A percentile compares a stretch with the other conserved stretches of the same genome.
phyloP scores from a whole-genome alignment of 176 grass and related monocot species.

The Secale cereale region DNA sequence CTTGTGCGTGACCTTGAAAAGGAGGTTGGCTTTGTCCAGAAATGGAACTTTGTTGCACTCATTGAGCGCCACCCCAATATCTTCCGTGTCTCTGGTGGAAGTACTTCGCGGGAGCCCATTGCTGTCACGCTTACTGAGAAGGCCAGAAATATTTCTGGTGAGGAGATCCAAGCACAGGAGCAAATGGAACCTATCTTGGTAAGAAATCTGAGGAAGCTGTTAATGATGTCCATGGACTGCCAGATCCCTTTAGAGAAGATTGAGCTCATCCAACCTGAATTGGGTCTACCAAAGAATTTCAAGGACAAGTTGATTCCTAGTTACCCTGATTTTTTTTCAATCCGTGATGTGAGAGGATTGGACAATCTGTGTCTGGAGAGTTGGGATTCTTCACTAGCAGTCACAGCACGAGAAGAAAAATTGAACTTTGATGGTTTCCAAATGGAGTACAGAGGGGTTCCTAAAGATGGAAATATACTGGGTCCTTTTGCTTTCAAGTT shows the following conservation, averaged over 20 bases:
- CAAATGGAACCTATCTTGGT: slow-evolving; percentile 79
- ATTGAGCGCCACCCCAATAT: slow-evolving; percentile 65
- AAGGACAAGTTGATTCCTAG: slow-evolving; percentile 57
- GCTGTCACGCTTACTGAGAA: slow-evolving; percentile 75
- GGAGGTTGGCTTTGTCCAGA: slow-evolving; percentile 83
- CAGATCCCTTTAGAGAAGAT: slow-evolving; percentile 78
- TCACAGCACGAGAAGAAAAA: slow-evolving; percentile 64
- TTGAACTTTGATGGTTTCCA: slow-evolving; percentile 45
- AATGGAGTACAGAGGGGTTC: slow-evolving; percentile 45
- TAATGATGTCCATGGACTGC: slow-evolving; percentile 90
- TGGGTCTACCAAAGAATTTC: slow-evolving; percentile 60
- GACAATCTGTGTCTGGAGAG: slow-evolving; percentile 68
- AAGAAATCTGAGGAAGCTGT: slow-evolving; percentile 66
- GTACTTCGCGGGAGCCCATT: slow-evolving; percentile 40
- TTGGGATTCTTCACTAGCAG: slow-evolving; percentile 80
- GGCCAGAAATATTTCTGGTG: slow-evolving; percentile 53
- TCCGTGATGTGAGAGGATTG: slow-evolving; percentile 42
- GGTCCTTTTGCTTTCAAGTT: slow-evolving; percentile 83
- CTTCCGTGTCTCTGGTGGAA: slow-evolving; percentile 62
- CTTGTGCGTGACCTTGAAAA: slow-evolving; percentile 83
- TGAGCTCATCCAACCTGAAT: slow-evolving; percentile 73
- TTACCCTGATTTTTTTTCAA: slow-evolving; percentile 69
- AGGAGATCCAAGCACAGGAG: slow-evolving; percentile 47
- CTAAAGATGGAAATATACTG: slow-evolving; percentile 84
- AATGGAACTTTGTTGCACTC: slow-evolving; percentile 70